Evolutionary conservation across 495 filamentous ascomycete genomes (phyloP).

Genomic region (Annulohypoxylon maeteangense): DNA sequence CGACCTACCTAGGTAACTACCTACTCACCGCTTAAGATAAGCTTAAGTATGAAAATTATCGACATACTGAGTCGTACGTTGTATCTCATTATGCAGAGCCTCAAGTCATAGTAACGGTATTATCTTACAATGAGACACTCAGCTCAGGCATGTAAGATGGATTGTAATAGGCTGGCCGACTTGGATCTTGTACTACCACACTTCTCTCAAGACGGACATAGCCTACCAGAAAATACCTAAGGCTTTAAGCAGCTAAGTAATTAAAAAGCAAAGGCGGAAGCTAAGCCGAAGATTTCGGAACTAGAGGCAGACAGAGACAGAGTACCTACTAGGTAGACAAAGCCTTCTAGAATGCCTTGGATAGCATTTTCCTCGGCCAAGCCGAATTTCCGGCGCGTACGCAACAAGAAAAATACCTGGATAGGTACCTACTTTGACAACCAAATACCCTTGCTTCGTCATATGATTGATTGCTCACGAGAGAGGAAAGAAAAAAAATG

Average conservation of each 20-base stretch:
- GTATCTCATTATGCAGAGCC: constrained; percentile 28
- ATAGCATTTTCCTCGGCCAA: constrained; percentile 25
- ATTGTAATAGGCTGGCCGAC: constrained; percentile 1
- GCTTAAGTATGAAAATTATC: not conserved
- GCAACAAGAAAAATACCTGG: constrained; percentile 8
- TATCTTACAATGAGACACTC: constrained; percentile 13
- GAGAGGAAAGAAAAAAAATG: constrained; percentile 9
- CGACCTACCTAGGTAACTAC: too few relatives aligned
- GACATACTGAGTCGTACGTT: not conserved
- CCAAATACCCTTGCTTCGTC: constrained; percentile 11
- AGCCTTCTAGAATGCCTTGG: constrained; percentile 17
- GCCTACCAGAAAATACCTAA: constrained; percentile 17
- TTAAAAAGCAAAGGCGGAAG: constrained; percentile 1
- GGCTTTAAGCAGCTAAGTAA: too few relatives aligned
- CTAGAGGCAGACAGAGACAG: not conserved
- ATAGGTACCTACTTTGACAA: constrained; percentile 1
- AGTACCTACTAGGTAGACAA: constrained; percentile 1
- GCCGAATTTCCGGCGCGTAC: constrained; percentile 15
- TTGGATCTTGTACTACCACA: constrained; percentile 16
- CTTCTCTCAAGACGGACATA: constrained; percentile 2
- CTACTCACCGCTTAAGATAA: constrained; percentile 7
- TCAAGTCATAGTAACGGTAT: constrained; percentile 20
- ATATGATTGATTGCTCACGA: constrained; percentile 25
- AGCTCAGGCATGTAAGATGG: constrained; percentile 14
- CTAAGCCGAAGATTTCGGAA: not conserved